Evolutionary conservation across 2,329 filamentous ascomycete species (phyloP).

Genomic region (Arthrinium puccinioides): DNA sequence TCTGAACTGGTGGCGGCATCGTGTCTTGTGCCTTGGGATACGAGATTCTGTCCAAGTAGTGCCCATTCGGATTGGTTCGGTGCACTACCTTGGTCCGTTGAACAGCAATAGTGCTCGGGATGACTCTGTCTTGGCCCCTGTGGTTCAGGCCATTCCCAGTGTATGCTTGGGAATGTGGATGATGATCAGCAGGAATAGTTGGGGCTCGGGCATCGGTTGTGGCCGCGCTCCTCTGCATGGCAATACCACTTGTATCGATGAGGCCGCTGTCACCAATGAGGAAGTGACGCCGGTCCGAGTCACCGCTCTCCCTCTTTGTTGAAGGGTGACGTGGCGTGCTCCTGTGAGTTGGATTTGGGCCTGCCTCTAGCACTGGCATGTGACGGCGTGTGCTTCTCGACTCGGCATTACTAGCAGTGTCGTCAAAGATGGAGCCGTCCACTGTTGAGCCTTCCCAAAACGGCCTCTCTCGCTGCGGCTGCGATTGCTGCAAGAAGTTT

Average conservation of each 20-base stretch:
- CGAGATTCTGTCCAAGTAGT: conserved; percentile 2
- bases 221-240: conserved; percentile 1
- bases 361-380: conserved; percentile 3
- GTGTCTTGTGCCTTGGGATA: conserved; percentile 1
- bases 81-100: too few species aligned
- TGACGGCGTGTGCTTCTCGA: conserved; percentile 14
- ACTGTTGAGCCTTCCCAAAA: conserved; percentile 27
- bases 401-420: conserved; percentile 23
- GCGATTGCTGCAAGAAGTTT: conserved; percentile 14
- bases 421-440: conserved; percentile 24
- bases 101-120: too few species aligned
- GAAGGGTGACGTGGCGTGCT: conserved; percentile 16
- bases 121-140: too few species aligned
- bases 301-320: conserved; percentile 11
- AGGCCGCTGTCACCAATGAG: conserved; percentile 19
- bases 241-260: conserved; percentile 13
- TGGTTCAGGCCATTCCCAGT: too few species aligned
- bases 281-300: conserved; percentile 15
- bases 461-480: conserved; percentile 9
- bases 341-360: conserved; percentile 17
- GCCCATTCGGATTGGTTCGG: too few species aligned
- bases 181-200: too few species aligned
- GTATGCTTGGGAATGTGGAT: too few species aligned
- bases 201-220: conserved; percentile 1
- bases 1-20: conserved; percentile 9